These are phyloP conservation scores for Boletellus ananas DNA, from an alignment of 768 basidiomycete species.

Conservation along the genomic window DNA sequence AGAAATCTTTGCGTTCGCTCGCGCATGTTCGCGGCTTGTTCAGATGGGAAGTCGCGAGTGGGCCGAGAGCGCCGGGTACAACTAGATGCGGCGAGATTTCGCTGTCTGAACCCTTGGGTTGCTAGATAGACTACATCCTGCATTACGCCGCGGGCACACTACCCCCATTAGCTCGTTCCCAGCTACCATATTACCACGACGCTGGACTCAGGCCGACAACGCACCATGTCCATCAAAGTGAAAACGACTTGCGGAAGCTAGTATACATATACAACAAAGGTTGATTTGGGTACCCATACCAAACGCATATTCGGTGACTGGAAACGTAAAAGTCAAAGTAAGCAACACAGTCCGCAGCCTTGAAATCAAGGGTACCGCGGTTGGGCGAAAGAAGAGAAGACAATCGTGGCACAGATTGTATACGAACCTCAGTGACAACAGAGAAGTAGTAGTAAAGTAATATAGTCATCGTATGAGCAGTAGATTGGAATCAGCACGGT, in stretches of 20 bases:
- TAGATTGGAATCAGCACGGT: slow-evolving; percentile 26
- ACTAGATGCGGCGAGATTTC: background rate
- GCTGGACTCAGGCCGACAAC: background rate
- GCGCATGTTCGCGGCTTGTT: slow-evolving; percentile 83
- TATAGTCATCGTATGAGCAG: slow-evolving; percentile 30
- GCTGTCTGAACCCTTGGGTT: background rate
- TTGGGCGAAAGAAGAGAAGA: background rate
- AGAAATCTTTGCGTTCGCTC: slow-evolving; percentile 94
- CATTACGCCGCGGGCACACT: too few species aligned
- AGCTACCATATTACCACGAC: too few species aligned
- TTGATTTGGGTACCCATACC: slow-evolving; percentile 13
- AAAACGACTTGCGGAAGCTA: slow-evolving; percentile 10
- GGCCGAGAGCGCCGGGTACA: slow-evolving; percentile 46
- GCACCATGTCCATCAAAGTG: background rate
- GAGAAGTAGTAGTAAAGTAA: slow-evolving; percentile 26
- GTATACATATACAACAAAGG: slow-evolving; percentile 20
- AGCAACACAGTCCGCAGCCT: background rate
- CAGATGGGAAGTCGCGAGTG: slow-evolving; percentile 92
- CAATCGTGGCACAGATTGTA: slow-evolving; percentile 14
- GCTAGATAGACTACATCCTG: background rate
- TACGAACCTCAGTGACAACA: slow-evolving; percentile 18
- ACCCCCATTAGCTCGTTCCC: too few species aligned
- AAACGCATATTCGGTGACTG: slow-evolving; percentile 15
- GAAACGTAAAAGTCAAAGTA: slow-evolving; percentile 11
- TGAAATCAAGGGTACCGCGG: slow-evolving; percentile 4